Conservation (phyloP, 1,284 basidiomycete genomes). For the Trichosporon ovoides region DNA sequence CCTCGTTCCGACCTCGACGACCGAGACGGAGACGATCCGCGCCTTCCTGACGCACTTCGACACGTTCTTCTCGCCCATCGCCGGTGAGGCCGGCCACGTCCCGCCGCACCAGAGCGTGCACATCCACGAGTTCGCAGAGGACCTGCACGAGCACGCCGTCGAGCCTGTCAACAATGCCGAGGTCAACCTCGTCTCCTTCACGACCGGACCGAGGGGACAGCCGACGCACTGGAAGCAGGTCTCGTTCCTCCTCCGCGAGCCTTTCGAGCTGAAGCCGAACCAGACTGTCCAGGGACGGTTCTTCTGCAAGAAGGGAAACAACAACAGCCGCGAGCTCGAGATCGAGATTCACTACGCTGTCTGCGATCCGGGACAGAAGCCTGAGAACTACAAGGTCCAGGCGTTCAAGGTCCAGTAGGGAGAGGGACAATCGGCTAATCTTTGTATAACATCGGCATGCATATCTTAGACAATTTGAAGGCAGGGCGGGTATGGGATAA, state of each 20-base stretch:
- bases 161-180: slow-evolving; percentile 21
- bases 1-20: slow-evolving; percentile 59
- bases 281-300: slow-evolving; percentile 67
- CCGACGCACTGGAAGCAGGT: slow-evolving; percentile 99
- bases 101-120: slow-evolving; percentile 45
- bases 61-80: slow-evolving; percentile 72
- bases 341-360: slow-evolving; percentile 73
- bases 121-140: slow-evolving; percentile 31
- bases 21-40: slow-evolving; percentile 62
- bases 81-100: slow-evolving; percentile 51
- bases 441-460: neutral
- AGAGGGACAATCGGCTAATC: too few species aligned
- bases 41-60: slow-evolving; percentile 92
- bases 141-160: slow-evolving; percentile 28
- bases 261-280: slow-evolving; percentile 70
- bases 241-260: slow-evolving; percentile 75
- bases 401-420: slow-evolving; percentile 32
- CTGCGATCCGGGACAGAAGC: slow-evolving; percentile 14
- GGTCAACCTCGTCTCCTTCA: slow-evolving; percentile 62
- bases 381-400: slow-evolving; percentile 27
- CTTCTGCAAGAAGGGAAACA: slow-evolving; percentile 69
- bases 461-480: too few species aligned
- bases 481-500: too few species aligned
- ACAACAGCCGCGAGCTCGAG: slow-evolving; percentile 83
- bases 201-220: slow-evolving; percentile 74